Conservation (phyloP, 2,329 filamentous ascomycete species). For the Colletotrichum tamarilloi region DNA sequence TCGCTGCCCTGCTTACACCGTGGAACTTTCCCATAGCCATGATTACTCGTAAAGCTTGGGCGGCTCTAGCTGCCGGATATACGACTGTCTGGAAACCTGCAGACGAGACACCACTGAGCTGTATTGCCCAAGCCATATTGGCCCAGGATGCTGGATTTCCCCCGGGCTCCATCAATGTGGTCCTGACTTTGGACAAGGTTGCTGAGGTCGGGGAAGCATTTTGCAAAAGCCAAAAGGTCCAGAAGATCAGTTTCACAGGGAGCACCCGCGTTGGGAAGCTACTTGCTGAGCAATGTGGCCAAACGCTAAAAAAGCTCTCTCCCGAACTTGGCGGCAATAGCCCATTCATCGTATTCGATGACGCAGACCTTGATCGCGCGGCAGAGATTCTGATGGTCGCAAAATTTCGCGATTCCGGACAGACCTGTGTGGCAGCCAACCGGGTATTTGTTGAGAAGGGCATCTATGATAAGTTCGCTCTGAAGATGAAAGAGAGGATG, state of each 20-base stretch:
- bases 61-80: slow-evolving; percentile 74
- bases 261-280: slow-evolving; percentile 77
- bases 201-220: slow-evolving; percentile 69
- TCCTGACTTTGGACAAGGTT: slow-evolving; percentile 65
- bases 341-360: slow-evolving; percentile 72
- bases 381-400: slow-evolving; percentile 67
- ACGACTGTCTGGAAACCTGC: slow-evolving; percentile 73
- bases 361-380: slow-evolving; percentile 74
- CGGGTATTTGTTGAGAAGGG: slow-evolving; percentile 72
- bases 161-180: slow-evolving; percentile 79
- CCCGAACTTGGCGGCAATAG: slow-evolving; percentile 76
- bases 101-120: slow-evolving; percentile 74
- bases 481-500: slow-evolving; percentile 68
- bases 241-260: slow-evolving; percentile 85
- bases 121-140: slow-evolving; percentile 73
- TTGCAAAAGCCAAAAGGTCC: slow-evolving; percentile 74
- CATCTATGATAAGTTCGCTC: slow-evolving; percentile 72
- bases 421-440: slow-evolving; percentile 75
- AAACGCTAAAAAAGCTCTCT: slow-evolving; percentile 74
- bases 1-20: slow-evolving; percentile 79
- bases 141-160: slow-evolving; percentile 81
- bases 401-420: slow-evolving; percentile 71
- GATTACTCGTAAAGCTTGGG: slow-evolving; percentile 77
- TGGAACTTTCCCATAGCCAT: slow-evolving; percentile 74
- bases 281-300: slow-evolving; percentile 79